A percentile compares a stretch with the other conserved stretches of the same genome.
Conservation (phyloP, 345 rosid genomes). For the Hibiscus tridactylites region DNA sequence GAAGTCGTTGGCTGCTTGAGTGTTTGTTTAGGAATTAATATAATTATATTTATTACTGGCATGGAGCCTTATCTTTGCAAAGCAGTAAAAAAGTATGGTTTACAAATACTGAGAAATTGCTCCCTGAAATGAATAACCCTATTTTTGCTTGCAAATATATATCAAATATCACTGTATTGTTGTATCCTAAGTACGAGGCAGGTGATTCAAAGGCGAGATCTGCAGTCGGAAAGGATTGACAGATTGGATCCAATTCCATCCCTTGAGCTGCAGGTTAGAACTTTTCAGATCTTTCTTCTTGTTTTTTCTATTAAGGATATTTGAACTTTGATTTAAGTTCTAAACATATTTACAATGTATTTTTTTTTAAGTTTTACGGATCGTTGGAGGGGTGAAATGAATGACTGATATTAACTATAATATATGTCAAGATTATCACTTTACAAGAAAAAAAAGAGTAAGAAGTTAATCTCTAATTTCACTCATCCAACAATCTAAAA, state of each 20-base stretch:
- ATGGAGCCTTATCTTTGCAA: background rate
- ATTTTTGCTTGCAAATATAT: background rate
- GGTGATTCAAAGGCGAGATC: conserved; percentile 25
- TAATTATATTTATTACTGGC: background rate
- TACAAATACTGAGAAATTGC: background rate
- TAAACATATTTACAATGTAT: background rate
- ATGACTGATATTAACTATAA: too few relatives aligned
- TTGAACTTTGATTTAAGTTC: background rate
- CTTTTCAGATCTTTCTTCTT: background rate
- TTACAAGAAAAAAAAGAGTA: too few relatives aligned
- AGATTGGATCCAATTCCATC: conserved; percentile 20
- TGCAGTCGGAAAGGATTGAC: conserved; percentile 12
- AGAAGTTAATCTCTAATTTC: too few relatives aligned
- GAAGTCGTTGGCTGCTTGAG: background rate
- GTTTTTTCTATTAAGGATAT: background rate
- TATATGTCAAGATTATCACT: too few relatives aligned
- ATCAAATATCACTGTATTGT: background rate
- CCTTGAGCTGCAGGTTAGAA: conserved; percentile 26
- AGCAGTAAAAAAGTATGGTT: too few relatives aligned
- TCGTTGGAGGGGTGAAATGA: too few relatives aligned
- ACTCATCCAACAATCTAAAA: too few relatives aligned
- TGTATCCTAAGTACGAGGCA: conserved; percentile 20
- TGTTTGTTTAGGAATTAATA: background rate
- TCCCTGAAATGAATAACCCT: background rate
- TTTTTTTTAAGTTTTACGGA: too few relatives aligned